Evolutionary conservation across 768 basidiomycete species (phyloP).

Genomic region (Auricularia sp.): DNA sequence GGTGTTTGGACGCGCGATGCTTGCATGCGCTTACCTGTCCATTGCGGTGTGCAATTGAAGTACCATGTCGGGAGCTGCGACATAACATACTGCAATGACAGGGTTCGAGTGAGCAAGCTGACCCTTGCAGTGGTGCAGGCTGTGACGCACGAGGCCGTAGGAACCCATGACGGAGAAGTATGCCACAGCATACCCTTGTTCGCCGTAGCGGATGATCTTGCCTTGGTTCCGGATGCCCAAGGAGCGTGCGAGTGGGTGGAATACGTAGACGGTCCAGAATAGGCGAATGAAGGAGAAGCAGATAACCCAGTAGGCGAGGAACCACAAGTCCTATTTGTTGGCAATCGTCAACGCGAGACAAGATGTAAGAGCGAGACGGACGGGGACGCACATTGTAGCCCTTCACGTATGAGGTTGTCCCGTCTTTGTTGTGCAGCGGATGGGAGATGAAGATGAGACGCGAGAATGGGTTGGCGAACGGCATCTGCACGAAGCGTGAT

Average conservation of each 20-base stretch:
- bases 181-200: constrained; percentile 79
- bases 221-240: constrained; percentile 56
- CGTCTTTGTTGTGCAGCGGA: constrained; percentile 27
- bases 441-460: constrained; percentile 65
- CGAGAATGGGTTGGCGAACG: constrained; percentile 61
- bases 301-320: constrained; percentile 74
- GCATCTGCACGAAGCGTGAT: constrained; percentile 31
- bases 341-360: background rate
- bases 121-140: background rate
- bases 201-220: constrained; percentile 79
- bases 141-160: constrained; percentile 65
- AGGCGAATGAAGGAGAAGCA: constrained; percentile 88
- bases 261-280: constrained; percentile 51
- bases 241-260: constrained; percentile 54
- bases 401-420: constrained; percentile 42
- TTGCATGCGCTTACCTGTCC: constrained; percentile 47
- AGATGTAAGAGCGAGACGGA: background rate
- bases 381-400: constrained; percentile 30
- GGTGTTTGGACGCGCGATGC: too few relatives aligned
- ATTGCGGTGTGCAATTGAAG: constrained; percentile 63
- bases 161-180: constrained; percentile 66
- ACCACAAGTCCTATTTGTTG: constrained; percentile 50
- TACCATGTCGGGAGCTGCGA: constrained; percentile 70
- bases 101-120: background rate
- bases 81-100: constrained; percentile 63